phyloP scores from a whole-genome alignment of 1,284 basidiomycete species.

The Bjerkandera adusta region DNA sequence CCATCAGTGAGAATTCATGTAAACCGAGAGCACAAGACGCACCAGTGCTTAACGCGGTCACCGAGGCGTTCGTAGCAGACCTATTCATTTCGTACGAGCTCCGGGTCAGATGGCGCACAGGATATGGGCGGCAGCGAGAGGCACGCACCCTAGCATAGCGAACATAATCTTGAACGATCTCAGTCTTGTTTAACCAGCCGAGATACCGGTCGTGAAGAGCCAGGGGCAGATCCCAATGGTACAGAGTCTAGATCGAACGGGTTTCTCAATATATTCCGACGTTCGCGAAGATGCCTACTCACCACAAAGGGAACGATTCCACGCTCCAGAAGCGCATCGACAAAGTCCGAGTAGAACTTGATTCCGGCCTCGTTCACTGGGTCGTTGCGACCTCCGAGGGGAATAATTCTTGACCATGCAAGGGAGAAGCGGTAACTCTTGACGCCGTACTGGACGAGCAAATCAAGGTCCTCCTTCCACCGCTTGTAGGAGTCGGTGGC shows the following conservation, averaged over 20 bases:
- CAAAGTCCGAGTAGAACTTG: constrained; percentile 64
- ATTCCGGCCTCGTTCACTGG: constrained; percentile 70
- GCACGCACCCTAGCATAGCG: constrained; percentile 55
- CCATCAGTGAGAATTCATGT: background rate
- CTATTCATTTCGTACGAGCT: constrained; percentile 26
- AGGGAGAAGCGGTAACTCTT: constrained; percentile 57
- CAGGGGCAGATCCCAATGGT: constrained; percentile 80
- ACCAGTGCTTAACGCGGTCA: constrained; percentile 77
- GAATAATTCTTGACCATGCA: constrained; percentile 74
- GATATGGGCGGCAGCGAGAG: background rate
- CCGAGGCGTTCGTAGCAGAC: constrained; percentile 73
- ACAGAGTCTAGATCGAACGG: constrained; percentile 52
- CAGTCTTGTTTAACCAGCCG: constrained; percentile 67
- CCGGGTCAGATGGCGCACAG: constrained; percentile 4
- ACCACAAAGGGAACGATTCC: constrained; percentile 72
- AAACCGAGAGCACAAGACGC: constrained; percentile 15
- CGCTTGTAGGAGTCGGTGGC: constrained; percentile 71
- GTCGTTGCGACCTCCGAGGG: constrained; percentile 65
- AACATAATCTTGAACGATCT: constrained; percentile 61
- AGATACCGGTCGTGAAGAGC: constrained; percentile 68
- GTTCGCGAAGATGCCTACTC: constrained; percentile 25
- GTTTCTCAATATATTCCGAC: background rate
- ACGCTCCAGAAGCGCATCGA: constrained; percentile 61
- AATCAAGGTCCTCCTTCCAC: constrained; percentile 67
- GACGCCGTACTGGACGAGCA: constrained; percentile 46